Conservation (phyloP, 768 basidiomycete genomes). For the Harrya chromipes region DNA sequence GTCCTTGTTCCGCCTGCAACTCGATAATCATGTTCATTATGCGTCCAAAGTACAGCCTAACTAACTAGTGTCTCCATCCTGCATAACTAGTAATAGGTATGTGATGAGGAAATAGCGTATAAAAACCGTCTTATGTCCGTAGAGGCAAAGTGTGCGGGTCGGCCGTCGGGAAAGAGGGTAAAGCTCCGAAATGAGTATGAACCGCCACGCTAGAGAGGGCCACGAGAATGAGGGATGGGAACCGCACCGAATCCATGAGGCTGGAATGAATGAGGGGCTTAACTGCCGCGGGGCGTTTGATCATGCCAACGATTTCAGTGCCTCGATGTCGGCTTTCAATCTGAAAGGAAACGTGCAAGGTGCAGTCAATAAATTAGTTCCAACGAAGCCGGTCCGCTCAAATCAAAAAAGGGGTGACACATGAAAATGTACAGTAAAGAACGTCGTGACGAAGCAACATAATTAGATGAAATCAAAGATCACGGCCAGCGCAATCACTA, state of each 20-base stretch:
- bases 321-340: slow-evolving; percentile 65
- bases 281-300: slow-evolving; percentile 15
- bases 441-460: slow-evolving; percentile 13
- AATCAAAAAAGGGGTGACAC: slow-evolving; percentile 13
- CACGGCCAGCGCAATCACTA: slow-evolving; percentile 50
- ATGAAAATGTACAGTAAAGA: slow-evolving; percentile 19
- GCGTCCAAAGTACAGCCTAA: slow-evolving; percentile 20
- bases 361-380: slow-evolving; percentile 39
- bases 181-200: slow-evolving; percentile 15
- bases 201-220: slow-evolving; percentile 5
- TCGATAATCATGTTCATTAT: slow-evolving; percentile 7
- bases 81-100: slow-evolving; percentile 28
- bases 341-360: slow-evolving; percentile 39
- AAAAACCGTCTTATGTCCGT: slow-evolving; percentile 15
- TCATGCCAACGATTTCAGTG: slow-evolving; percentile 35
- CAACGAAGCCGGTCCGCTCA: slow-evolving; percentile 13
- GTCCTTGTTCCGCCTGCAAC: not conserved
- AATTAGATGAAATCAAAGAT: slow-evolving; percentile 51
- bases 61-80: slow-evolving; percentile 22
- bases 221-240: slow-evolving; percentile 25
- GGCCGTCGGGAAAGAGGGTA: not conserved
- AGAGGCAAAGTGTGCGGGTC: not conserved
- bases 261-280: slow-evolving; percentile 9
- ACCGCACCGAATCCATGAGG: slow-evolving; percentile 38
- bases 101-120: slow-evolving; percentile 26